These are phyloP conservation scores for Mangifera indica DNA, from an alignment of 345 rosid species.

Conservation along the genomic window DNA sequence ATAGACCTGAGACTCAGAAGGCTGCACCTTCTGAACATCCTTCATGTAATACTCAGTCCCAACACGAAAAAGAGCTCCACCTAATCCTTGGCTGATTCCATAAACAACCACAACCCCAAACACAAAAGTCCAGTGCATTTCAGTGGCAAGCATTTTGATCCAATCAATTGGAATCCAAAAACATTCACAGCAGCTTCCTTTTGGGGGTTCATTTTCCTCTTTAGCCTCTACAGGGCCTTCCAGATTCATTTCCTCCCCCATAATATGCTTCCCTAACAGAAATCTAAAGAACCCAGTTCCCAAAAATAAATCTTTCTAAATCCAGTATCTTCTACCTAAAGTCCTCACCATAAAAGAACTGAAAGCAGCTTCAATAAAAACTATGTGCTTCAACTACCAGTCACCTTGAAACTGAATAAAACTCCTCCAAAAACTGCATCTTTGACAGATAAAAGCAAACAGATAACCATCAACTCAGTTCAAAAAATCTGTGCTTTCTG, in stretches of 20 bases:
- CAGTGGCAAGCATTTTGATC: slow-evolving; percentile 72
- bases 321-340: too few species aligned
- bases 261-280: slow-evolving; percentile 13
- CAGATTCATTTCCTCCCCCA: slow-evolving; percentile 49
- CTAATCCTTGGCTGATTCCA: slow-evolving; percentile 87
- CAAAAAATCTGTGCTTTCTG: too few species aligned
- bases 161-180: slow-evolving; percentile 61
- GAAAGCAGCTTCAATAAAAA: not conserved
- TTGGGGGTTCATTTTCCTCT: slow-evolving; percentile 24
- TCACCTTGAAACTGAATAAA: not conserved
- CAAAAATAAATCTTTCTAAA: too few species aligned
- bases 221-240: slow-evolving; percentile 37
- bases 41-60: slow-evolving; percentile 94
- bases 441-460: too few species aligned
- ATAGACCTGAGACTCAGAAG: slow-evolving; percentile 37
- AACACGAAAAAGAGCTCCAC: slow-evolving; percentile 75
- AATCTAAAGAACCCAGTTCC: slow-evolving; percentile 10
- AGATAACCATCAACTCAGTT: too few species aligned
- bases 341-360: too few species aligned
- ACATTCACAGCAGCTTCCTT: slow-evolving; percentile 26
- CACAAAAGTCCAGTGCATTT: slow-evolving; percentile 95
- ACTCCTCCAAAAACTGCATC: too few species aligned
- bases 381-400: slow-evolving; percentile 12
- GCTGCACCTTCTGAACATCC: slow-evolving; percentile 78
- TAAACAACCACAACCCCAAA: slow-evolving; percentile 70